Base-by-base conservation (phyloP, 2,329 filamentous ascomycete genomes). In the Byssothecium circinans region DNA sequence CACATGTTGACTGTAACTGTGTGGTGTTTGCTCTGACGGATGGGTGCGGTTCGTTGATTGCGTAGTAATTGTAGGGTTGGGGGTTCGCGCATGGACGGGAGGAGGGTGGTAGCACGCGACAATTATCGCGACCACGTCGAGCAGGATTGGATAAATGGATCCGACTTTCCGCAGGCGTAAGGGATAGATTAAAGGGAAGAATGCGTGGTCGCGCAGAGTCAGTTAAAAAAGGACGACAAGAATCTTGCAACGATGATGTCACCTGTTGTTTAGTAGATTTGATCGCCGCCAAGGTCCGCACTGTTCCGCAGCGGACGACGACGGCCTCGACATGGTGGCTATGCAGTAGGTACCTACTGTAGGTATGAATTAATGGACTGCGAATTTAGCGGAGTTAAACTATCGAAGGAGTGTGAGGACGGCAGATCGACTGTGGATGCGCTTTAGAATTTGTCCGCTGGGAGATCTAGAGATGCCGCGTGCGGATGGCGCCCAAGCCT, bases 1-100 rank as follows among this genome's bases (percentile, higher is more conserved):
- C 68, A 65, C 67, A 70, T 69, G 45, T 22, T 60, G 44, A 38
- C 12, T 29, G 38, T 14, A 22, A 17, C 18, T 30, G 11, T 43
- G 29, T n/a, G n/a, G n/a, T n/a, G n/a, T n/a, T n/a, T n/a, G n/a
- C n/a, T n/a, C n/a, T n/a, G n/a, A n/a, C n/a, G n/a, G n/a, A n/a
- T n/a, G n/a, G n/a, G n/a, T n/a, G n/a, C n/a, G n/a, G n/a, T n/a
- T n/a, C n/a, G n/a, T n/a, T n/a, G n/a, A n/a, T n/a, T n/a, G n/a
- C n/a, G n/a, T n/a, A n/a, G n/a, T n/a, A n/a, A n/a, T n/a, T n/a
- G n/a, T n/a, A n/a, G n/a, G n/a, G n/a, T n/a, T n/a, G n/a, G 23
- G 23, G 23, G 10, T 25, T 25, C 23, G 23, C 23, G 23, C 10
- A 27, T 11, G 11, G n/a, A n/a, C n/a, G n/a, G n/a, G n/a, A n/a